Evolutionary conservation across 2,329 filamentous ascomycete species (phyloP).

Genomic region (Zymoseptoria crescenta): DNA sequence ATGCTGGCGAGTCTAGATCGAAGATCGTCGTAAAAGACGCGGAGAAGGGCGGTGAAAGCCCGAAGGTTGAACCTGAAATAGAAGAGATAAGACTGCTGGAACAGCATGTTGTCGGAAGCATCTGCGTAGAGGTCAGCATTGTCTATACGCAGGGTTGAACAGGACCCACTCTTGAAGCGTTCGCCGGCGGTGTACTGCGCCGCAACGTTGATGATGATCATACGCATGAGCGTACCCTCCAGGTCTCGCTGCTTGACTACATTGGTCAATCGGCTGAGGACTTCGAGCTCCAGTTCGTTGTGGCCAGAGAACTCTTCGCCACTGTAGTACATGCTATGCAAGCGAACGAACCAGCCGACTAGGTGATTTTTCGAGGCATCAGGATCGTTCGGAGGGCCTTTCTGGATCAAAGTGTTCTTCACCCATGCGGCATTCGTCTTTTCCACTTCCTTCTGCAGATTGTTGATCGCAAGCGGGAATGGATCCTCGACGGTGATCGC

Average conservation of each 20-base stretch:
- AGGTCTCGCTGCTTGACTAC: slow-evolving; percentile 62
- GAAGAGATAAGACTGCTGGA: slow-evolving; percentile 45
- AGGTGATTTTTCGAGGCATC: slow-evolving; percentile 57
- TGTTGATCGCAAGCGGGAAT: slow-evolving; percentile 64
- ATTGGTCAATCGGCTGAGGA: slow-evolving; percentile 67
- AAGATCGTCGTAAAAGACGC: slow-evolving; percentile 62
- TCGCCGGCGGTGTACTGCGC: slow-evolving; percentile 66
- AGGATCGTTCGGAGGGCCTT: slow-evolving; percentile 31
- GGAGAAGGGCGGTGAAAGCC: slow-evolving; percentile 65
- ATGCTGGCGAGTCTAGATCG: slow-evolving; percentile 37
- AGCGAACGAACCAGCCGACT: slow-evolving; percentile 71
- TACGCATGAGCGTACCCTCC: slow-evolving; percentile 62
- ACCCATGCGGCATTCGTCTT: slow-evolving; percentile 53
- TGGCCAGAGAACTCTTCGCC: slow-evolving; percentile 67
- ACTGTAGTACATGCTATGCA: slow-evolving; percentile 78
- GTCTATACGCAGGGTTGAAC: not conserved
- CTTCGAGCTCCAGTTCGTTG: slow-evolving; percentile 75
- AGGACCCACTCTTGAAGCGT: slow-evolving; percentile 49
- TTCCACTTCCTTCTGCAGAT: slow-evolving; percentile 73
- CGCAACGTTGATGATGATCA: slow-evolving; percentile 78
- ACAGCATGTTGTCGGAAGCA: slow-evolving; percentile 20
- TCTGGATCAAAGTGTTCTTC: slow-evolving; percentile 45
- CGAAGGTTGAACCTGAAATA: slow-evolving; percentile 71
- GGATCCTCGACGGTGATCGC: slow-evolving; percentile 67
- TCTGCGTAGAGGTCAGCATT: slow-evolving; percentile 2